phyloP scores from a whole-genome alignment of 306 rosid species.

The Sesbania bispinosa region DNA sequence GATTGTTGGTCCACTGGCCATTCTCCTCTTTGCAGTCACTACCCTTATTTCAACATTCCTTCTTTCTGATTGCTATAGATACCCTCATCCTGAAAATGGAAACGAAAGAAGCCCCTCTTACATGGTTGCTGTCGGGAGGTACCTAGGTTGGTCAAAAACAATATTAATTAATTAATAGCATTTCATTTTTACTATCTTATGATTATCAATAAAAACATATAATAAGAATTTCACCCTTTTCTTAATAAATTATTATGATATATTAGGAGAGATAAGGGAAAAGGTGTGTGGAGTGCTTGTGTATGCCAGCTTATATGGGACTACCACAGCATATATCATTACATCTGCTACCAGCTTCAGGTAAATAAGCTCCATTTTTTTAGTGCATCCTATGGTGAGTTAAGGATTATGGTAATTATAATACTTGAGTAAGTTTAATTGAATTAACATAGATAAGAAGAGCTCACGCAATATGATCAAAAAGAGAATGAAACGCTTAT shows the following conservation, averaged over 20 bases:
- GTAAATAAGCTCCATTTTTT: conserved; percentile 31
- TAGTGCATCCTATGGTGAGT: background rate
- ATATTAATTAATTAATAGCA: too few species aligned
- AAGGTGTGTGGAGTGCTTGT: conserved; percentile 21
- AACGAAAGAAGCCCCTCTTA: conserved; percentile 29
- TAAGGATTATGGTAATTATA: too few species aligned
- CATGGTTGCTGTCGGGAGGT: conserved; percentile 44
- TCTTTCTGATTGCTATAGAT: conserved; percentile 51
- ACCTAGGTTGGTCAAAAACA: conserved; percentile 22
- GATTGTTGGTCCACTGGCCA: conserved; percentile 54
- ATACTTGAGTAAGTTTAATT: too few species aligned
- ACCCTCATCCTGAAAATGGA: conserved; percentile 45
- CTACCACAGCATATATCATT: conserved; percentile 42
- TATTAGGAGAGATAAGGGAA: conserved; percentile 10
- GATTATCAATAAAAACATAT: background rate
- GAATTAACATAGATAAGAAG: too few species aligned
- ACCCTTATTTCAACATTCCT: conserved; percentile 47
- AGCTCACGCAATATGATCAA: too few species aligned
- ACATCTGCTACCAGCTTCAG: conserved; percentile 51
- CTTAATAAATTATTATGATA: too few species aligned
- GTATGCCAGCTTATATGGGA: conserved; percentile 31
- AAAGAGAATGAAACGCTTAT: too few species aligned
- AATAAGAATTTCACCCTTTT: too few species aligned
- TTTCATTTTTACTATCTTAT: too few species aligned
- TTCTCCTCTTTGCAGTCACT: conserved; percentile 44